Evolutionary conservation across 139 green algal genomes (phyloP).

Genomic region (Zygnema cylindricum): DNA sequence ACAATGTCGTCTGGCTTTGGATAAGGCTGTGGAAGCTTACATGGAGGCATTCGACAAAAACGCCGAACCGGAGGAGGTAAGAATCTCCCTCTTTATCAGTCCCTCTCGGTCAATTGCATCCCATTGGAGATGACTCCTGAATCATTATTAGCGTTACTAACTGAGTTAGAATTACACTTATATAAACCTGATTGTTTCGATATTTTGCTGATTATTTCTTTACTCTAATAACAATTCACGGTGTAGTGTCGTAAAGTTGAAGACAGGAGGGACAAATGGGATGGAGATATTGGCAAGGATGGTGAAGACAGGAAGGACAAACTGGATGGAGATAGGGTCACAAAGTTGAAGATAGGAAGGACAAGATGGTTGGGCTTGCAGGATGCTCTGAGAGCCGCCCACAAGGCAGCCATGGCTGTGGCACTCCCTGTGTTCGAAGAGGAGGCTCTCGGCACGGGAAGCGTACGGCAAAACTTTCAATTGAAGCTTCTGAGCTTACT

Average conservation of each 20-base stretch:
- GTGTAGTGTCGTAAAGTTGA: background rate
- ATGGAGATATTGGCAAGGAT: background rate
- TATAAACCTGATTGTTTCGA: background rate
- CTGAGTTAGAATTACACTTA: background rate
- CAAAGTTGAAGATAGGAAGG: no score
- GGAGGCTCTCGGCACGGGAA: background rate
- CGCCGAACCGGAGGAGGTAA: constrained; percentile 15
- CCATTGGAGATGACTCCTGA: no score
- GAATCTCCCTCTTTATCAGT: background rate
- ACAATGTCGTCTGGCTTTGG: constrained; percentile 29
- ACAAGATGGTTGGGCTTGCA: no score
- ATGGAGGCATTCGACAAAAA: background rate
- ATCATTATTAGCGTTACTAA: no score
- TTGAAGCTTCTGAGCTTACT: background rate
- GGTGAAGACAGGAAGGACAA: constrained; percentile 5
- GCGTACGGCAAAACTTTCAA: background rate
- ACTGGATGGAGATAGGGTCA: no score
- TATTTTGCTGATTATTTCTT: no score
- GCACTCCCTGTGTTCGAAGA: background rate
- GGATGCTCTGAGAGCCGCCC: background rate
- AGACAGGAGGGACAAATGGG: background rate
- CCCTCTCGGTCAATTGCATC: no score
- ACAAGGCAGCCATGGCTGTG: background rate
- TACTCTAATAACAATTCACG: no score
- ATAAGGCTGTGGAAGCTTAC: constrained; percentile 6